Base-by-base conservation (phyloP, 2,329 filamentous ascomycete species). In the Pyrenophora teres region DNA sequence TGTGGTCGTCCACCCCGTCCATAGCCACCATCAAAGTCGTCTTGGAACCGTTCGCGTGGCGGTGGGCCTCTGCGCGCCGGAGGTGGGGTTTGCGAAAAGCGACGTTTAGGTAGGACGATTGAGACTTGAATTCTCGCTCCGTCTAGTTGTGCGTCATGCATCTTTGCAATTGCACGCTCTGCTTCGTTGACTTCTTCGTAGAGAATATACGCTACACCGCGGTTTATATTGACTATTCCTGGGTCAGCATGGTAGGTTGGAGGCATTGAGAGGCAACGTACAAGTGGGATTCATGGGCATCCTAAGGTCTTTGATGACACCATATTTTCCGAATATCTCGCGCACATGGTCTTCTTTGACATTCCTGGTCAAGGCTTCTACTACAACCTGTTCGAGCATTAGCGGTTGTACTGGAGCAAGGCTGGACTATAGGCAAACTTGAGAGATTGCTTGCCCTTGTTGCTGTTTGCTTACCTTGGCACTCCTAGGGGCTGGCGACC, bases 141-240 rank as follows among this genome's bases (percentile, higher is more conserved):
- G 73, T 97, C 92, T 23, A 96, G 78, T 69, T 96, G 90, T n/a
- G 90, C 91, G 77, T 99, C 94, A 74, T 99, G 94, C 94, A 99
- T 97, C 71, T 96, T 90, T 15, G 92, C 86, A 63, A 97, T 95
- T 23, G 94, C 94, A 12, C 86, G 81, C 75, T 97, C 91, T 19
- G 94, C 93, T 58, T 93, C 88, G 42, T 83, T 80, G 59, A 92
- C 84, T 60, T 88, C 81, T 46, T 85, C 80, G 75, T 88, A 99
- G 36, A 96, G 81, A 57, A 97, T 92, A 73, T 97, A 97, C 27
- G 93, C 94, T 23, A 91, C 96, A 40, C 94, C 93, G 50, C 93
- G 87, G 68, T 97, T 97, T 46, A 87, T 92, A 72, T 89, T 88
- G 79, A 89, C 90, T 94, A 65, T 55, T 33, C 25, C 18, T 30